phyloP scores from a whole-genome alignment of 768 basidiomycete species.

The Lyophyllum decastes region DNA sequence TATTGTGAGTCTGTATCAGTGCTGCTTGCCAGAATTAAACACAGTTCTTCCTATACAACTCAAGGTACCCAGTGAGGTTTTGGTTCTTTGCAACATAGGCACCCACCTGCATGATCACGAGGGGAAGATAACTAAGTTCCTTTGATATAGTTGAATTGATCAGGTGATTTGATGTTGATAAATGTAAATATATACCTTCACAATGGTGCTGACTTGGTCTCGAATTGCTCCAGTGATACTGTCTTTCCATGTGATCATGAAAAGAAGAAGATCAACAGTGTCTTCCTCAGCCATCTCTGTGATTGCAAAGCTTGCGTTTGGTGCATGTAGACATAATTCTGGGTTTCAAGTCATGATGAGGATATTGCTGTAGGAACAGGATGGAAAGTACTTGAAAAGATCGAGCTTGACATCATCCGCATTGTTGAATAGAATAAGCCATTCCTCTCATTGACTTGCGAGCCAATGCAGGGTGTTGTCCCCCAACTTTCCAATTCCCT shows the following conservation, averaged over 20 bases:
- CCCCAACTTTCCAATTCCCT: not conserved
- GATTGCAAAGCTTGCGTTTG: not conserved
- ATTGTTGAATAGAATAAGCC: slow-evolving; percentile 4
- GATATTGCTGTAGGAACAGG: slow-evolving; percentile 1
- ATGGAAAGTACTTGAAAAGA: not conserved
- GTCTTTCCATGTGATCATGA: not conserved
- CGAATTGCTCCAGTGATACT: not conserved
- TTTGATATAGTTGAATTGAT: not conserved
- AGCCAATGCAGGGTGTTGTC: not conserved
- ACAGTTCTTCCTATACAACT: not conserved
- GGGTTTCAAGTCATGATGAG: slow-evolving; percentile 3
- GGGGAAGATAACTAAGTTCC: slow-evolving; percentile 1
- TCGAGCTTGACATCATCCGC: not conserved
- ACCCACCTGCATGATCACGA: slow-evolving; percentile 4
- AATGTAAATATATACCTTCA: not conserved
- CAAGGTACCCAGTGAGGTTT: not conserved
- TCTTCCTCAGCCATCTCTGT: not conserved
- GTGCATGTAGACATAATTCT: not conserved
- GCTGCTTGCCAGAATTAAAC: too few species aligned
- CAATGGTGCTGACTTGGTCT: not conserved
- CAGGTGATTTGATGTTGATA: not conserved
- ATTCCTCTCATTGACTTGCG: not conserved
- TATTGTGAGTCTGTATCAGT: not conserved
- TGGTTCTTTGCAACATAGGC: not conserved
- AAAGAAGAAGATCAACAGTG: not conserved